Conservation (phyloP, 2,329 filamentous ascomycete species). For the Ophidiomyces ophidiicola region DNA sequence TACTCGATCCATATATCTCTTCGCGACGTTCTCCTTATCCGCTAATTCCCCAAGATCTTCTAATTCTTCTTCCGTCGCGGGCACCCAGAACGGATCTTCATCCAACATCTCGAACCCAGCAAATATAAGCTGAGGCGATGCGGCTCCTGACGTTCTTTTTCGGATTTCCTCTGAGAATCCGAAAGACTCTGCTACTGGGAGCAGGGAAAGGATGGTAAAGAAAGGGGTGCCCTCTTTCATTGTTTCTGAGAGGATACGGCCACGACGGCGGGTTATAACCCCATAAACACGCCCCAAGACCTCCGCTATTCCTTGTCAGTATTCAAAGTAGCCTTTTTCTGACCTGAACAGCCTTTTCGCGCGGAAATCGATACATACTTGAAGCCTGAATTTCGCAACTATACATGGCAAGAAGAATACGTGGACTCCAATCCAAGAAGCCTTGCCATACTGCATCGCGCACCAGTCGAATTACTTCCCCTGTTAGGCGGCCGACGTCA, state of each 20-base stretch:
- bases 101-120: conserved; percentile 85
- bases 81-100: conserved; percentile 96
- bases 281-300: conserved; percentile 92
- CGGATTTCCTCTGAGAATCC: conserved; percentile 95
- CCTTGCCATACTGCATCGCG: conserved; percentile 71
- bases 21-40: conserved; percentile 90
- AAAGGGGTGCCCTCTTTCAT: conserved; percentile 94
- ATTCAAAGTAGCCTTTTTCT: conserved; percentile 18
- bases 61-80: conserved; percentile 87
- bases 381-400: conserved; percentile 94
- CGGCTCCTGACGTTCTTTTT: conserved; percentile 80
- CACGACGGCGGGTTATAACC: conserved; percentile 88
- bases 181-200: conserved; percentile 90
- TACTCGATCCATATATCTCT: conserved; percentile 87
- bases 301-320: conserved; percentile 48
- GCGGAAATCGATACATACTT: conserved; percentile 53
- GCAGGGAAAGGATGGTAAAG: conserved; percentile 77
- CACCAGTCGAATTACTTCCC: conserved; percentile 82
- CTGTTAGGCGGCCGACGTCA: conserved; percentile 67
- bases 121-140: conserved; percentile 86
- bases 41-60: conserved; percentile 92
- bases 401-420: conserved; percentile 96
- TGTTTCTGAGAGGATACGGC: conserved; percentile 75
- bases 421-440: conserved; percentile 90
- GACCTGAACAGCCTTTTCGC: no score